Evolutionary conservation across 2,329 filamentous ascomycete species (phyloP), one percentile per base, ranked within the genome.

Genomic region (Plectosphaerella plurivora): DNA sequence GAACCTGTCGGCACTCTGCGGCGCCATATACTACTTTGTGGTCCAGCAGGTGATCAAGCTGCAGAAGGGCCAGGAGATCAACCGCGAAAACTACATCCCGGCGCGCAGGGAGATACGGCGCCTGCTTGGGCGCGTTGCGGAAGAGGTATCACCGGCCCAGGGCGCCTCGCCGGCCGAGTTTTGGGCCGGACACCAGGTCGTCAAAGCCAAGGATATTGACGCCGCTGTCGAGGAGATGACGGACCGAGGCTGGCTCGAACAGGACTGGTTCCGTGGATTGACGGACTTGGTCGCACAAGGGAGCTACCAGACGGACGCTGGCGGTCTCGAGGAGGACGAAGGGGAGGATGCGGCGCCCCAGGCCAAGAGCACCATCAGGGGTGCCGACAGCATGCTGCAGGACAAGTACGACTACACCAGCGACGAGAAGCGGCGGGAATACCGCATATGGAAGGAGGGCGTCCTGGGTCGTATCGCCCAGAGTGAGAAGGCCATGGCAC

Each of bases 351-450:
- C 60, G 10, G 68, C 61, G 42, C 51, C 51, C 3, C 57, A 55
- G 20, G 57, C 62, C 55, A 73, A 67, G 53, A 63, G 70, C 37
- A 71, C 76, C 52, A 64, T 76, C 25, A 69, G 83, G 67, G 66
- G 76, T 52, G 71, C 76, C 9, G 81, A 84, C 57, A 88, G 84
- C 3, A 91, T 91, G 88, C 82, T 92, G 60, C 87, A 91, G 66
- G 84, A 86, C 57, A 78, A 80, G 46, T 85, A 88, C 61, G 87
- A 91, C 61, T 89, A 85, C 61, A 67, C 92, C 60, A 86, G 84
- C 56, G 82, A 86, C 47, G 73, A 77, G 55, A 83, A 82, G 58
- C 76, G 77, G 59, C 73, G 73, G 41, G 82, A 86, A 11, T 91
- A 84, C 63, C 71, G 65, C 45, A 66, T 65, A 16, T 94, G 89